Evolutionary conservation across 345 rosid species (phyloP).

Genomic region (Linum trigynum): DNA sequence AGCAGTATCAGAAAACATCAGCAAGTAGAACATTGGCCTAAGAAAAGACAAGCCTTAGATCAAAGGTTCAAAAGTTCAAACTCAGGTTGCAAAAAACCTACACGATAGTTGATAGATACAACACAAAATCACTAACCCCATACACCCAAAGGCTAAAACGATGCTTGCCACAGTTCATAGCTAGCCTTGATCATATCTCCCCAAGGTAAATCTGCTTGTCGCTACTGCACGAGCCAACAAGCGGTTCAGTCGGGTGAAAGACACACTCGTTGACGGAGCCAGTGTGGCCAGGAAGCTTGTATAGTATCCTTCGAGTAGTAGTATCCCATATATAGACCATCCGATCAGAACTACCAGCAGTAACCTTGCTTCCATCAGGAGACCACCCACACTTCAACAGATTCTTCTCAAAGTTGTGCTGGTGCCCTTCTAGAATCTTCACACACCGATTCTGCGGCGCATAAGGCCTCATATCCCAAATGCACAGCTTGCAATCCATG

Average conservation of each 20-base stretch:
- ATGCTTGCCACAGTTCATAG: too few relatives aligned
- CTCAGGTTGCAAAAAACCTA: too few relatives aligned
- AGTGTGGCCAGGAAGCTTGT: slow-evolving; percentile 91
- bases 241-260: slow-evolving; percentile 81
- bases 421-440: slow-evolving; percentile 87
- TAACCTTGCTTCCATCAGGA: slow-evolving; percentile 91
- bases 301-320: slow-evolving; percentile 69
- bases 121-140: too few relatives aligned
- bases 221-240: slow-evolving; percentile 92
- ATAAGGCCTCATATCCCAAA: slow-evolving; percentile 98
- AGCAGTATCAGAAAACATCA: too few relatives aligned
- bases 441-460: slow-evolving; percentile 97
- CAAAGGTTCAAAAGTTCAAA: too few relatives aligned
- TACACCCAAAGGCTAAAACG: too few relatives aligned
- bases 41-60: too few relatives aligned
- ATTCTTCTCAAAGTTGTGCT: slow-evolving; percentile 95
- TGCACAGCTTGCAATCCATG: slow-evolving; percentile 89
- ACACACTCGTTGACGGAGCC: slow-evolving; percentile 85
- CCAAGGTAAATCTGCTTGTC: slow-evolving; percentile 89
- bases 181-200: slow-evolving; percentile 47
- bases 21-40: too few relatives aligned
- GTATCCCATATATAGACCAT: slow-evolving; percentile 99
- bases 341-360: slow-evolving; percentile 88
- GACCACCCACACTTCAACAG: slow-evolving; percentile 87
- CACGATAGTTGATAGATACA: too few relatives aligned